Conservation (phyloP, 2,329 filamentous ascomycete species). For the Cytospora mali region DNA sequence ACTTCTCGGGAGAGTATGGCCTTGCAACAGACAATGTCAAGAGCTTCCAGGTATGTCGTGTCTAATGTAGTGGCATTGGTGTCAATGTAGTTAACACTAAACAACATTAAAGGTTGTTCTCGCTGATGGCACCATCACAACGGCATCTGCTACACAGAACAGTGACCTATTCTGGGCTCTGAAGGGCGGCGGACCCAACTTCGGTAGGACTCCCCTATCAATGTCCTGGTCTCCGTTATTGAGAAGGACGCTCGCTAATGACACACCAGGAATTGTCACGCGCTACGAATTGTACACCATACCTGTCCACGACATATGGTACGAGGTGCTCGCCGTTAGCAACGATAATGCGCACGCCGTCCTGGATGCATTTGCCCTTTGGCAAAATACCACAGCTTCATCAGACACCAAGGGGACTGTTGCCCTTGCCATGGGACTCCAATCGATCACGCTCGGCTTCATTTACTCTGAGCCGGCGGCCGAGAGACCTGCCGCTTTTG, state of each 20-base stretch:
- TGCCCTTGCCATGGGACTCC: slow-evolving; percentile 29
- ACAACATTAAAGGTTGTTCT: slow-evolving; percentile 33
- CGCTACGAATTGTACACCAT: slow-evolving; percentile 28
- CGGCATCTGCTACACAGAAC: slow-evolving; percentile 30
- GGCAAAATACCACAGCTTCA: slow-evolving; percentile 32
- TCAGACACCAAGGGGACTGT: slow-evolving; percentile 32
- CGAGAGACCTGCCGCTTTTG: slow-evolving; percentile 29
- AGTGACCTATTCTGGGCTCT: slow-evolving; percentile 37
- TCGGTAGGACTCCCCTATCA: slow-evolving; percentile 24
- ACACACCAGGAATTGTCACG: not conserved
- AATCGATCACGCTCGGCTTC: slow-evolving; percentile 28
- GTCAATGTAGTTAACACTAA: not conserved
- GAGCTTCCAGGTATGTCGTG: slow-evolving; percentile 2
- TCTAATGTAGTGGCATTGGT: not conserved
- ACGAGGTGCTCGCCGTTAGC: slow-evolving; percentile 28
- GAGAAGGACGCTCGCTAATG: not conserved
- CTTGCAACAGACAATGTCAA: slow-evolving; percentile 10
- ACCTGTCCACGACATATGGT: slow-evolving; percentile 34
- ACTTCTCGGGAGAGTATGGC: slow-evolving; percentile 2
- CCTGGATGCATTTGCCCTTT: slow-evolving; percentile 35
- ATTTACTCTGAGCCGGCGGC: slow-evolving; percentile 32
- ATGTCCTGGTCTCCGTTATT: not conserved
- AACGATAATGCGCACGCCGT: slow-evolving; percentile 30
- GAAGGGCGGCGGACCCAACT: slow-evolving; percentile 34
- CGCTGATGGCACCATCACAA: slow-evolving; percentile 33